Percentiles rank a stretch among this genome's conserved stretches.
phyloP scores from a whole-genome alignment of 2,329 filamentous ascomycete species.

The Chaetomium olivaceum region DNA sequence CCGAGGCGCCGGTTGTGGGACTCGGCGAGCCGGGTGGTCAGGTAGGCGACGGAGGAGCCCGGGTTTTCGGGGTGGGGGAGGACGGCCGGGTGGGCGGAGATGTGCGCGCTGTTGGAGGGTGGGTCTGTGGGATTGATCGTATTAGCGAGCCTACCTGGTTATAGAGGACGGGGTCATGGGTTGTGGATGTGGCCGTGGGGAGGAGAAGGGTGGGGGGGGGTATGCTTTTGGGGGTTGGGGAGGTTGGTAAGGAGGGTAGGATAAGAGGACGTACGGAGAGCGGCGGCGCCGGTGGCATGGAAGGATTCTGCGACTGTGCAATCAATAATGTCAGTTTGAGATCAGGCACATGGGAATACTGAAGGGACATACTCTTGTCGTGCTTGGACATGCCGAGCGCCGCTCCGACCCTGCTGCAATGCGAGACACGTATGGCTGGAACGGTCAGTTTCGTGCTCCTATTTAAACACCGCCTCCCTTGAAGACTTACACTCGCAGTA shows the following conservation, averaged over 20 bases:
- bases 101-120: constrained; percentile 44
- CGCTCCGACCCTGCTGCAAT: constrained; percentile 50
- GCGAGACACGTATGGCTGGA: constrained; percentile 55
- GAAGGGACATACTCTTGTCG: constrained; percentile 43
- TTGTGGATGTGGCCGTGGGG: not conserved
- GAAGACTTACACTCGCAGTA: constrained; percentile 65
- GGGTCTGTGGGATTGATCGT: constrained; percentile 16
- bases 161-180: not conserved
- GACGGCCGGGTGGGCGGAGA: constrained; percentile 72
- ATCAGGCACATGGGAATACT: not conserved
- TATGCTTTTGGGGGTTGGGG: too few species aligned
- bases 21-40: constrained; percentile 42
- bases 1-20: constrained; percentile 46
- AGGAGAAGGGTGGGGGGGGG: not conserved
- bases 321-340: not conserved
- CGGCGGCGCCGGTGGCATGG: constrained; percentile 50
- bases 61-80: constrained; percentile 31
- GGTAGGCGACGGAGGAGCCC: not conserved
- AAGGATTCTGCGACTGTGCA: constrained; percentile 45
- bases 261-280: constrained; percentile 42
- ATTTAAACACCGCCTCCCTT: not conserved
- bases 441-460: not conserved
- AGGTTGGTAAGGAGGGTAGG: not conserved
- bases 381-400: constrained; percentile 49
- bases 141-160: too few species aligned